These are phyloP conservation scores for Bryoglossum gracile DNA, from an alignment of 495 filamentous ascomycete genomes.

Conservation along the genomic window DNA sequence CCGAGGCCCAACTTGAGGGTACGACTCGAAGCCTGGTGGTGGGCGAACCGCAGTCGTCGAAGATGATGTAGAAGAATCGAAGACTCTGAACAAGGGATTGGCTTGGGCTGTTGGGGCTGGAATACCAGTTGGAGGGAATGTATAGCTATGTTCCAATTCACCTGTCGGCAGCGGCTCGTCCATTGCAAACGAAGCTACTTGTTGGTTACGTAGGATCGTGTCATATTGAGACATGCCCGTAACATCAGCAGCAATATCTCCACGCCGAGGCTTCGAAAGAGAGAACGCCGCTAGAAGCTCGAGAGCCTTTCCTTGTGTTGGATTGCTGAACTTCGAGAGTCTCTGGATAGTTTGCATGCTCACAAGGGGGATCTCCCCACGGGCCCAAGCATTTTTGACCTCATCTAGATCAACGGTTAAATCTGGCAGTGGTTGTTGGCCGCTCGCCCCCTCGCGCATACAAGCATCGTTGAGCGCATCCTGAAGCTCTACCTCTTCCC, in stretches of 20 bases:
- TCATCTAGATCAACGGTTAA: too few species aligned
- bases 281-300: slow-evolving; percentile 16
- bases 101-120: slow-evolving; percentile 1
- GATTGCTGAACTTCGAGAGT: slow-evolving; percentile 21
- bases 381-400: too few species aligned
- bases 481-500: too few species aligned
- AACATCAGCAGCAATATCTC: not conserved
- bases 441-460: too few species aligned
- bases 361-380: too few species aligned
- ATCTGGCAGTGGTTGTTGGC: too few species aligned
- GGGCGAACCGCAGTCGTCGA: not conserved
- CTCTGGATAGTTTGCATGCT: slow-evolving; percentile 25
- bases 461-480: too few species aligned
- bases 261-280: not conserved
- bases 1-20: too few species aligned
- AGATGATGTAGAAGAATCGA: not conserved
- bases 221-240: not conserved
- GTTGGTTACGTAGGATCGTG: not conserved
- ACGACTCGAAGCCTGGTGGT: slow-evolving; percentile 17
- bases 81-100: slow-evolving; percentile 11
- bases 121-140: slow-evolving; percentile 20
- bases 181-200: not conserved
- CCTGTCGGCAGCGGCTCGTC: not conserved
- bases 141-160: slow-evolving; percentile 12
- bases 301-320: slow-evolving; percentile 15